These are phyloP conservation scores for Didymellaceae sp. DNA, from an alignment of 2,329 filamentous ascomycete species.

Conservation along the genomic window DNA sequence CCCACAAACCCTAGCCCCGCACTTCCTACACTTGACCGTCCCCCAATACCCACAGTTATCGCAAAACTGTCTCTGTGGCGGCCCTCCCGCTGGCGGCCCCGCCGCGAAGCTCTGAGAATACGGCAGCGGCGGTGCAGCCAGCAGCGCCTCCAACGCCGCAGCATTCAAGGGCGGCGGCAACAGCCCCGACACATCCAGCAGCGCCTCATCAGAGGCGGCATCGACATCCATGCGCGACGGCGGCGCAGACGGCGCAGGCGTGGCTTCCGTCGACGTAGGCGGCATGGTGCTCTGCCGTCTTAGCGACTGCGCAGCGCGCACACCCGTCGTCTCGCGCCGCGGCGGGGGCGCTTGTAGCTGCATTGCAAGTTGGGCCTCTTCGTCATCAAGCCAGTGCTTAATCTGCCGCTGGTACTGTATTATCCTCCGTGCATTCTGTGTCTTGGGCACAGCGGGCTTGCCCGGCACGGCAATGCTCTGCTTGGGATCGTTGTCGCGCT, in stretches of 20 bases:
- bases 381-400: conserved; percentile 81
- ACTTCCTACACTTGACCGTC: conserved; percentile 75
- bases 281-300: conserved; percentile 34
- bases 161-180: conserved; percentile 66
- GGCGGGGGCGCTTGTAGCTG: conserved; percentile 32
- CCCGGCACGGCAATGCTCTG: conserved; percentile 53
- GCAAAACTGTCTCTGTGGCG: conserved; percentile 70
- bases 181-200: conserved; percentile 60
- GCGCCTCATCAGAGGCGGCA: conserved; percentile 53
- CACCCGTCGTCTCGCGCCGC: conserved; percentile 21
- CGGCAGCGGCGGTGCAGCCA: conserved; percentile 69
- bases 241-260: conserved; percentile 24
- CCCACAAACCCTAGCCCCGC: conserved; percentile 78
- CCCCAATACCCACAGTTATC: conserved; percentile 86
- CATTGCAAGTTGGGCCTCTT: conserved; percentile 70
- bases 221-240: conserved; percentile 19
- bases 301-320: conserved; percentile 22
- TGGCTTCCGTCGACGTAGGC: conserved; percentile 36
- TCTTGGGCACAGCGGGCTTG: conserved; percentile 55
- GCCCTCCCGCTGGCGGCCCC: conserved; percentile 51
- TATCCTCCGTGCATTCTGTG: conserved; percentile 72
- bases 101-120: conserved; percentile 67
- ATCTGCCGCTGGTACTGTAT: conserved; percentile 83
- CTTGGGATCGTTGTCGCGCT: conserved; percentile 70
- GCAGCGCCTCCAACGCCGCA: conserved; percentile 68